A percentile compares a stretch with the other conserved stretches of the same genome.
phyloP scores from a whole-genome alignment of 306 rosid species.

The Purshia tridentata region DNA sequence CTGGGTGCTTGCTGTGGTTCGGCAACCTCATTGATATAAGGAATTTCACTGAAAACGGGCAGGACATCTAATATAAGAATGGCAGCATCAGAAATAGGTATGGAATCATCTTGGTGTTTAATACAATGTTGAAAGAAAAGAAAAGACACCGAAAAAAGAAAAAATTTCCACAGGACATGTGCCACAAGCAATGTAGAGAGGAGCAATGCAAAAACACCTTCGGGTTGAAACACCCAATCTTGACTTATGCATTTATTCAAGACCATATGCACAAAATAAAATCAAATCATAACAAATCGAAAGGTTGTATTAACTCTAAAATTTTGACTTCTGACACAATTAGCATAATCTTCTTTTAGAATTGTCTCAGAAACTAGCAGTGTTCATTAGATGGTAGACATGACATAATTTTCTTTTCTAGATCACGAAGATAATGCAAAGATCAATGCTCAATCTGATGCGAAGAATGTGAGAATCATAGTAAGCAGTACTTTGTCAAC shows the following conservation, averaged over 20 bases:
- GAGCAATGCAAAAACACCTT: too few relatives aligned
- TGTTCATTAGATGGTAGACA: background rate
- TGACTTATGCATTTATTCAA: too few relatives aligned
- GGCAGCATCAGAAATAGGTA: slow-evolving; percentile 37
- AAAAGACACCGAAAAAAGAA: background rate
- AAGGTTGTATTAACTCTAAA: too few relatives aligned
- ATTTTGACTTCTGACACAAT: background rate
- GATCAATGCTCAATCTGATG: background rate
- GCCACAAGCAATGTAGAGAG: too few relatives aligned
- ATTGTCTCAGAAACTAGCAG: too few relatives aligned
- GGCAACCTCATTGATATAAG: slow-evolving; percentile 37
- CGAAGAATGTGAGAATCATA: background rate
- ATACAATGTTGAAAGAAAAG: too few relatives aligned
- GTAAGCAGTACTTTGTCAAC: too few relatives aligned
- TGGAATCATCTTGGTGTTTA: background rate
- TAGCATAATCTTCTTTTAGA: background rate
- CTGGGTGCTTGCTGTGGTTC: slow-evolving; percentile 45
- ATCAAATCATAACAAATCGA: too few relatives aligned
- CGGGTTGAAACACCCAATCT: too few relatives aligned
- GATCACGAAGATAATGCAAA: background rate
- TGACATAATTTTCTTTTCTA: background rate
- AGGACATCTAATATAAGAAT: slow-evolving; percentile 30
- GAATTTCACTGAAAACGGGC: slow-evolving; percentile 7
- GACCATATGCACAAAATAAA: too few relatives aligned
- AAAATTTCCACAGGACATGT: background rate